phyloP scores from a whole-genome alignment of 345 rosid genomes.

The Geranium rotundifolium region DNA sequence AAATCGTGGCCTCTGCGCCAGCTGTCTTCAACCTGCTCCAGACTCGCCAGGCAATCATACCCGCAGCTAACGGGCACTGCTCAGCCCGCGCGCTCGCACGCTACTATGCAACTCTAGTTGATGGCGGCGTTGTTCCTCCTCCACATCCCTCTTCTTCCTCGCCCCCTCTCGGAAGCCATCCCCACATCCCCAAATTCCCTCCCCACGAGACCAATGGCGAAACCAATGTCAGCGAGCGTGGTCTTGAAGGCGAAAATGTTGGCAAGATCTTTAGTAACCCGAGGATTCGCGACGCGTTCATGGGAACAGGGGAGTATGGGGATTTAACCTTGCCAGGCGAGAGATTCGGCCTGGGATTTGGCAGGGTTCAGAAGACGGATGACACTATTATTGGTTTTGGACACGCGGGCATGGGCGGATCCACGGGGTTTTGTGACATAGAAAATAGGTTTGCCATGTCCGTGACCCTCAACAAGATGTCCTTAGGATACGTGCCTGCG shows the following conservation, averaged over 20 bases:
- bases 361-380: slow-evolving; percentile 31
- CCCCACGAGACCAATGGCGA: slow-evolving; percentile 22
- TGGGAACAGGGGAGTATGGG: slow-evolving; percentile 61
- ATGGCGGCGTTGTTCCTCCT: slow-evolving; percentile 64
- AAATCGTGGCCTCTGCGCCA: slow-evolving; percentile 30
- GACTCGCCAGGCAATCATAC: slow-evolving; percentile 77
- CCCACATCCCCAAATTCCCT: slow-evolving; percentile 60
- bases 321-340: slow-evolving; percentile 41
- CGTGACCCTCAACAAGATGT: slow-evolving; percentile 75
- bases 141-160: slow-evolving; percentile 56
- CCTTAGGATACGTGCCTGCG: slow-evolving; percentile 54
- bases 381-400: slow-evolving; percentile 68
- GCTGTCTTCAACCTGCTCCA: slow-evolving; percentile 67
- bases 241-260: slow-evolving; percentile 6
- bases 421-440: slow-evolving; percentile 75
- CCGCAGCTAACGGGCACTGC: slow-evolving; percentile 88
- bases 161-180: slow-evolving; percentile 83
- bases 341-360: slow-evolving; percentile 75
- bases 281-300: slow-evolving; percentile 59
- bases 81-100: slow-evolving; percentile 98
- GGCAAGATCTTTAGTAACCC: slow-evolving; percentile 34
- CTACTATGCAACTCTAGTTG: slow-evolving; percentile 80
- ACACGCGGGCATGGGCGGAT: slow-evolving; percentile 94
- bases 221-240: slow-evolving; percentile 17
- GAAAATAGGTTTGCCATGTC: slow-evolving; percentile 70